phyloP scores from a whole-genome alignment of 2,329 filamentous ascomycete genomes.

The Fusarium sp. region DNA sequence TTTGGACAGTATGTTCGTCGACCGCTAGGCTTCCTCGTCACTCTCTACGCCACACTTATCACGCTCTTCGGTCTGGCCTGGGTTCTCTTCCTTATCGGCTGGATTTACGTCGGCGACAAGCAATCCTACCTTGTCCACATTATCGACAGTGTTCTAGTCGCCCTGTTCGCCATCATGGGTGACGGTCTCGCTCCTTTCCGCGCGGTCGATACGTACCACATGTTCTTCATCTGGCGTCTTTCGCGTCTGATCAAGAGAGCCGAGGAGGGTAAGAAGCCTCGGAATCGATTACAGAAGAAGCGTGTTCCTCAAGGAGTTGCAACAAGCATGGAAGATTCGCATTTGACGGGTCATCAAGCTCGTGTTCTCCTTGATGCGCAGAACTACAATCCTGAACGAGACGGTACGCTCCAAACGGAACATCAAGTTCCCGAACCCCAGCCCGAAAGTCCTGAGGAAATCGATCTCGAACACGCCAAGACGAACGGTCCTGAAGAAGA shows the following conservation, averaged over 20 bases:
- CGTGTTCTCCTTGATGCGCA: constrained; percentile 30
- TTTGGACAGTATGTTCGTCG: constrained; percentile 82
- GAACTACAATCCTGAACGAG: constrained; percentile 22
- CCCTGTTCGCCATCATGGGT: constrained; percentile 76
- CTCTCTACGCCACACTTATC: constrained; percentile 83
- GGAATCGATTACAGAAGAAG: constrained; percentile 37
- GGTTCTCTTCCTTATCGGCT: constrained; percentile 92
- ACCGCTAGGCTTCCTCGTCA: constrained; percentile 85
- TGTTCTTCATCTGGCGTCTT: constrained; percentile 83
- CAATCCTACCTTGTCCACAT: constrained; percentile 77
- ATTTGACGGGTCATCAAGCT: constrained; percentile 39
- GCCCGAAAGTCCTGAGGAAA: constrained; percentile 51
- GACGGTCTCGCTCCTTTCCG: constrained; percentile 80
- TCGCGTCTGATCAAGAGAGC: constrained; percentile 52
- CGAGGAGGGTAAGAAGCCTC: constrained; percentile 61
- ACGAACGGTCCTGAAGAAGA: constrained; percentile 56
- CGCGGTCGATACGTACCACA: constrained; percentile 85
- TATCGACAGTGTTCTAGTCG: constrained; percentile 77
- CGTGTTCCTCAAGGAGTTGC: constrained; percentile 20
- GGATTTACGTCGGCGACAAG: constrained; percentile 82
- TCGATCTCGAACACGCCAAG: constrained; percentile 56
- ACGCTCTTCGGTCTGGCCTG: constrained; percentile 87
- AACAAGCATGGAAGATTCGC: constrained; percentile 2
- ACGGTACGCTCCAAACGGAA: constrained; percentile 12
- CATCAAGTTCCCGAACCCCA: constrained; percentile 53